Evolutionary conservation across 352 stramenopile species (phyloP).

Genomic region (Thalassiosira hispida): DNA sequence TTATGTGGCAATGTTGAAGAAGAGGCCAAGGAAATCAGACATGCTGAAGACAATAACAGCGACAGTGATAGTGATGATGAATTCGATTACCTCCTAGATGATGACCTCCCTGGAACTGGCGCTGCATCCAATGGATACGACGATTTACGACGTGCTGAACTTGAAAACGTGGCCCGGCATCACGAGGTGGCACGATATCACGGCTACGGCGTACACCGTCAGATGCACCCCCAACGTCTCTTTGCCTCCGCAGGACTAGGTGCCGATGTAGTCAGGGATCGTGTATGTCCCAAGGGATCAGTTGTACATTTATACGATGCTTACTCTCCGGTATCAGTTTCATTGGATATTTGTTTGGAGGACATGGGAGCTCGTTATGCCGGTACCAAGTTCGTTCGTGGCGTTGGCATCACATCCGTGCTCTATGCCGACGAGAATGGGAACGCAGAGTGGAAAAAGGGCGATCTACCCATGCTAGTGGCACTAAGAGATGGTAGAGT

Average conservation of each 20-base stretch:
- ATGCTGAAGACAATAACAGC: conserved; percentile 26
- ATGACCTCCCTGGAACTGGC: conserved; percentile 46
- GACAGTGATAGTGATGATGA: conserved; percentile 61
- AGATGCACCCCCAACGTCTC: conserved; percentile 69
- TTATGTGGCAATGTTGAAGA: conserved; percentile 12
- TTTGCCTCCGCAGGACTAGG: conserved; percentile 61
- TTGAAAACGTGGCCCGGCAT: conserved; percentile 63
- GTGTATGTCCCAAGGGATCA: conserved; percentile 25
- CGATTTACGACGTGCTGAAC: conserved; percentile 58
- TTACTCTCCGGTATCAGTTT: conserved; percentile 59
- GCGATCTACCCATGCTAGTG: conserved; percentile 68
- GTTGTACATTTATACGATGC: conserved; percentile 78
- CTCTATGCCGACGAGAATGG: conserved; percentile 17
- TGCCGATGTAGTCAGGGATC: not conserved
- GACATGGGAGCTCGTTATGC: conserved; percentile 47
- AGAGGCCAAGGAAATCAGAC: conserved; percentile 17
- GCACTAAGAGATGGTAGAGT: conserved; percentile 68
- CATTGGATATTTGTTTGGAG: conserved; percentile 78
- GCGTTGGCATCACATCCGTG: conserved; percentile 45
- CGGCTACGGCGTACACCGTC: conserved; percentile 77
- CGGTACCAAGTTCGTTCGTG: conserved; percentile 77
- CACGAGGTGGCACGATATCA: conserved; percentile 61
- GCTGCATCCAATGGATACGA: conserved; percentile 16
- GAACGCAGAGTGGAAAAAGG: conserved; percentile 35
- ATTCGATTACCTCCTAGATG: conserved; percentile 81